Base-by-base conservation (phyloP, 2,329 filamentous ascomycete species). In the Cladosporium halotolerans region DNA sequence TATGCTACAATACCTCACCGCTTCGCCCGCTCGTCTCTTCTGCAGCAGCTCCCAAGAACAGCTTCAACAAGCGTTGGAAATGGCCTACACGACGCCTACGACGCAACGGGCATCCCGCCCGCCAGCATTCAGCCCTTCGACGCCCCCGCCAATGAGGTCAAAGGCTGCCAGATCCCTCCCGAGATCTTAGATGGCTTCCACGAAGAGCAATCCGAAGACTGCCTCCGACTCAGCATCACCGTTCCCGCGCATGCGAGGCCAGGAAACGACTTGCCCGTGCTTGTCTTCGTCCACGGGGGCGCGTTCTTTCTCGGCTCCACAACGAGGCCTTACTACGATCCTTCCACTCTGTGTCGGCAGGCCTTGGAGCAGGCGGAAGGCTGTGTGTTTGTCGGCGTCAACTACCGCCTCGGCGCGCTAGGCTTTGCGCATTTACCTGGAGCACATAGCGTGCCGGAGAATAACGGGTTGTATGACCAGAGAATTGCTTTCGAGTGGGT, bases 231-330 rank as follows among this genome's bases (percentile, higher is more conserved):
- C 13, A 80, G 79, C 56, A 73, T 81, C 41, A 73, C 75, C 0
- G 67, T 75, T 0, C 78, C 78, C 0, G 43, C 31, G 2, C 16
- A 23, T 4, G 28, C 38, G 8, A 23, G 10, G 10, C 14, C 32
- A 31, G n/a, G 13, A 8, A 16, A 33, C 23, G 13, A 4, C 9
- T 64, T 80, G 3, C 79, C 78, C 0, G 77, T 80, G 0, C 68
- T 79, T 34, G 70, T 78, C 2, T 79, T 78, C 57, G 70, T 81
- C 5, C 77, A 81, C 55, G 79, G 79, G 0, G 78, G 79, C 8
- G 78, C 74, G 0, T 75, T 78, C 45, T 64, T 67, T 2, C 68
- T 75, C 3, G 79, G 78, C 2, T 75, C 75, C 4, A 76, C 73
- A 44, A 77, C 72, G 34, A 80, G 76, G 70, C 78, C 78, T 0